Evolutionary conservation across 306 rosid species (phyloP).

Genomic region (Gillenia trifoliata): DNA sequence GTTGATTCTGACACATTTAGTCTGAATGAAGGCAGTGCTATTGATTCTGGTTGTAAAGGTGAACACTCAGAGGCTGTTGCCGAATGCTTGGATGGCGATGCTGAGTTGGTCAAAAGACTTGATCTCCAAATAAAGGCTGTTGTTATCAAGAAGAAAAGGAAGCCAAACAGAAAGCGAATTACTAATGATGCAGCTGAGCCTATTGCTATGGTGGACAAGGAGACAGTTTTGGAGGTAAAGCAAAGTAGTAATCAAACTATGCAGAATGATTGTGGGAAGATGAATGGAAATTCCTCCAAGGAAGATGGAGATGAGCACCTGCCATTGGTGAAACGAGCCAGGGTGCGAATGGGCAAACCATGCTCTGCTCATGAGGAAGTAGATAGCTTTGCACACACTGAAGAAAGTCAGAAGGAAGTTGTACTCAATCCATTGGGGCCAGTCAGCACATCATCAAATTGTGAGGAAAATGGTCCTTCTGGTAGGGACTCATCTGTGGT

Average conservation of each 20-base stretch:
- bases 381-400: slow-evolving; percentile 30
- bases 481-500: slow-evolving; percentile 34
- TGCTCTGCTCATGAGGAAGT: slow-evolving; percentile 51
- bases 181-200: slow-evolving; percentile 44
- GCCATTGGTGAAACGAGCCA: slow-evolving; percentile 87
- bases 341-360: slow-evolving; percentile 85
- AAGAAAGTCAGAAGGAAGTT: slow-evolving; percentile 49
- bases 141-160: slow-evolving; percentile 76
- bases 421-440: slow-evolving; percentile 22
- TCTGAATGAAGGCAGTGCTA: slow-evolving; percentile 64
- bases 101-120: slow-evolving; percentile 54
- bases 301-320: slow-evolving; percentile 92
- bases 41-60: slow-evolving; percentile 60
- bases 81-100: slow-evolving; percentile 56
- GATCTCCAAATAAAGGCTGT: slow-evolving; percentile 58
- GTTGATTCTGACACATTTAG: slow-evolving; percentile 70
- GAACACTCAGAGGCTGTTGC: slow-evolving; percentile 46
- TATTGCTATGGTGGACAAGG: slow-evolving; percentile 39
- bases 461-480: slow-evolving; percentile 36
- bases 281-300: slow-evolving; percentile 43
- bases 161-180: slow-evolving; percentile 68
- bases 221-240: slow-evolving; percentile 28
- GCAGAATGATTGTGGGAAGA: slow-evolving; percentile 41
- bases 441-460: slow-evolving; percentile 33
- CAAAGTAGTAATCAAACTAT: slow-evolving; percentile 44